These are phyloP conservation scores for Lagenaria siceraria DNA, from an alignment of 306 rosid genomes.

Conservation along the genomic window DNA sequence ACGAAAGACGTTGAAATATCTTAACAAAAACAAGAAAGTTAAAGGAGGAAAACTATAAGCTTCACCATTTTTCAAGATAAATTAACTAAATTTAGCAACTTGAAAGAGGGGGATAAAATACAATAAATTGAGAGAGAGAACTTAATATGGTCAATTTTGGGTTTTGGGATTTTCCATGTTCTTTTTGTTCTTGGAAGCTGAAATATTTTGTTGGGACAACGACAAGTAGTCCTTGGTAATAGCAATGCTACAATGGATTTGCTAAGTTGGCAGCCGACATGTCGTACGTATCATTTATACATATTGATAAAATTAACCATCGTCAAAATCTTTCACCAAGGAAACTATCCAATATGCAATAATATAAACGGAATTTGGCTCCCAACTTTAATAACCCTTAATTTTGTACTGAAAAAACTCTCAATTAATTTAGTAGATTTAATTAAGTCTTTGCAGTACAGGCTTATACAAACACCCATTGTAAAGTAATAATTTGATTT, in stretches of 20 bases:
- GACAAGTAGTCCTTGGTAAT: background rate
- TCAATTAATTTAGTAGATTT: too few relatives aligned
- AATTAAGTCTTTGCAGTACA: too few relatives aligned
- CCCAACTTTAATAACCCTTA: background rate
- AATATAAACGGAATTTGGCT: background rate
- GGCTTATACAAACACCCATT: too few relatives aligned
- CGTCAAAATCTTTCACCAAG: background rate
- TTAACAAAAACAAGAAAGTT: too few relatives aligned
- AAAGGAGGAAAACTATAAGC: too few relatives aligned
- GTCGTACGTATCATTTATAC: background rate
- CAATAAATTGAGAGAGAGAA: background rate
- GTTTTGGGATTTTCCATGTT: background rate
- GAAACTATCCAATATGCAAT: background rate
- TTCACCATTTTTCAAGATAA: too few relatives aligned
- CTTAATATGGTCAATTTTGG: background rate
- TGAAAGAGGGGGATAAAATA: background rate
- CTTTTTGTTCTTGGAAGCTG: background rate
- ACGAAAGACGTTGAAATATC: background rate
- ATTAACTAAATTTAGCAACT: too few relatives aligned
- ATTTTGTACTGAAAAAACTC: background rate
- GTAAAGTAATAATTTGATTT: too few relatives aligned
- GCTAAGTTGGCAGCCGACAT: slow-evolving; percentile 1
- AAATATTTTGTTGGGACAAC: background rate
- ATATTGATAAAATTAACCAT: background rate
- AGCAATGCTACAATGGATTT: background rate